phyloP scores from a whole-genome alignment of 352 stramenopile genomes.

The Achlya hypogyna region DNA sequence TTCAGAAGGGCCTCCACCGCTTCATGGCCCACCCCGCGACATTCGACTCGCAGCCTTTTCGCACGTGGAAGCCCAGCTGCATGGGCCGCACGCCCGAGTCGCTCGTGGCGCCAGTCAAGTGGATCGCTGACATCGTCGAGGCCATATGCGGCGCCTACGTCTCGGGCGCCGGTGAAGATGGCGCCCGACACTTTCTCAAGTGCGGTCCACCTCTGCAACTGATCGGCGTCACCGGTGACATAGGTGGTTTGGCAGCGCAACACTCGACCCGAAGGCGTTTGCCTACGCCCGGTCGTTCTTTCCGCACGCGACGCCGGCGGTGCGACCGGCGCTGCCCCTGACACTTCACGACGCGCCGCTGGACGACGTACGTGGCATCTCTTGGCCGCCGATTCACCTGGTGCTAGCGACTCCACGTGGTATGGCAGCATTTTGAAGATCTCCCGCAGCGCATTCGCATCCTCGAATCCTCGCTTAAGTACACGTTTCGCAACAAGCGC shows the following conservation, averaged over 20 bases:
- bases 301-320: slow-evolving; percentile 2
- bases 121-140: slow-evolving; percentile 78
- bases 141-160: slow-evolving; percentile 75
- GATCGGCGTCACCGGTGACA: not conserved
- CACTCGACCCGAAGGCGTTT: slow-evolving; percentile 31
- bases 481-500: slow-evolving; percentile 71
- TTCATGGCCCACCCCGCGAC: slow-evolving; percentile 72
- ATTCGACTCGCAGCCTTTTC: slow-evolving; percentile 76
- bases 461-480: slow-evolving; percentile 71
- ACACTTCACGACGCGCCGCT: not conserved
- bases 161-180: slow-evolving; percentile 56
- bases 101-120: slow-evolving; percentile 67
- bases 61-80: slow-evolving; percentile 81
- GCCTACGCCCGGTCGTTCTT: slow-evolving; percentile 48
- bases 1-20: slow-evolving; percentile 46
- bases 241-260: slow-evolving; percentile 62
- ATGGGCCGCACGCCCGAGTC: slow-evolving; percentile 71
- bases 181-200: slow-evolving; percentile 55
- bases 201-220: not conserved
- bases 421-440: slow-evolving; percentile 32
- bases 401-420: not conserved
- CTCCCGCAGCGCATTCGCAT: slow-evolving; percentile 38
- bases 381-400: too few species aligned
- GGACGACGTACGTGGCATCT: not conserved
- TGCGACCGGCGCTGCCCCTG: not conserved